Evolutionary conservation across 2,329 filamentous ascomycete genomes (phyloP), one percentile per base, ranked within the genome.

Genomic region (Fusarium algeriense): DNA sequence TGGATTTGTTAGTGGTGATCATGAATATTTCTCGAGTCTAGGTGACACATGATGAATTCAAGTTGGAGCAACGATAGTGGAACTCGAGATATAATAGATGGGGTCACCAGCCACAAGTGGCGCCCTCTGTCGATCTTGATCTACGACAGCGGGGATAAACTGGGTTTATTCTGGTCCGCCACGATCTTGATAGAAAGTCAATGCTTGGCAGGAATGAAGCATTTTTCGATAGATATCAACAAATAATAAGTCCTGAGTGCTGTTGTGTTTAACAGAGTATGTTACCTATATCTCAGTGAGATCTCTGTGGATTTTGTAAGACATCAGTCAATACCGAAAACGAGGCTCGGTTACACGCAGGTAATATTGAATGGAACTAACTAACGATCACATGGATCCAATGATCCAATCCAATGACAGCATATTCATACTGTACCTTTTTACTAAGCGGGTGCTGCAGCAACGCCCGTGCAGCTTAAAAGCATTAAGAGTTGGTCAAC

Each of bases 31-130:
- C 28, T 28, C 57, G 50, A 40, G 28, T 37, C 20, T 14, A 40
- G 23, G 37, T 45, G 38, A 40, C 35, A 46, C 35, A 23, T 34
- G 28, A 60, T 49, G 28, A 48, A 28, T 62, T 48, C 30, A 43
- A 64, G 64, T 35, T 35, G 37, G 26, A 54, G 37, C 40, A 52
- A 17, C 20, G 5, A 38, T 11, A 23, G 53, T 54, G 40, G 40
- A 43, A 20, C 50, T 32, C 20, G 53, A 48, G 26, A 43, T 32
- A n/a, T 30, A 20, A 14, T 40, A 10, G 13, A 49, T 32, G 20
- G 53, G 48, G 40, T 32, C 20, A 49, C 54, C 54, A 71, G 68
- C 68, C 68, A 71, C 68, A 71, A 68, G 64, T 71, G 68, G 64
- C 68, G 55, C 37, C 58, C 54, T 40, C 40, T 46, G 44, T n/a